Conservation (phyloP, 257 asterid species). For the Ilex asprella region DNA sequence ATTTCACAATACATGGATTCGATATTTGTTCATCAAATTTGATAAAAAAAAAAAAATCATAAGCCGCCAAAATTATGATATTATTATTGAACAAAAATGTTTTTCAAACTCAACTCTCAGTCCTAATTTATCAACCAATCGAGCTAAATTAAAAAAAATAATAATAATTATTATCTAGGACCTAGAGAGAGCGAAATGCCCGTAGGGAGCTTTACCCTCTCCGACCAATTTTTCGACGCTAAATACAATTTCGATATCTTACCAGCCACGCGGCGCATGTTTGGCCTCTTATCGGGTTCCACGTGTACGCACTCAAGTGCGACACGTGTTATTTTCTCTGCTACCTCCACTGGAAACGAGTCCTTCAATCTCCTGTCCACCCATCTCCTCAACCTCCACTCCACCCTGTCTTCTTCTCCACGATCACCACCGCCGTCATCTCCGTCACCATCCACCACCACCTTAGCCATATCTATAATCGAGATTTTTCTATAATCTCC, state of each 20-base stretch:
- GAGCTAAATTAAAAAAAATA: neutral
- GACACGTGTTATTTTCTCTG: constrained; percentile 54
- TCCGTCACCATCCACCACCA: neutral
- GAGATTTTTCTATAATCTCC: constrained; percentile 60
- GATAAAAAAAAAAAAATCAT: no score
- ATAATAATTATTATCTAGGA: constrained; percentile 36
- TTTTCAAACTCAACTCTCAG: no score
- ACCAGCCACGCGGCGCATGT: constrained; percentile 72
- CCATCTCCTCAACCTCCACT: constrained; percentile 70
- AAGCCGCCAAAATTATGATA: no score
- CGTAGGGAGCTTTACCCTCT: constrained; percentile 41
- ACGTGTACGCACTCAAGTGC: constrained; percentile 77
- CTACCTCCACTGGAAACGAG: constrained; percentile 95
- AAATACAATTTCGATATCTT: constrained; percentile 72
- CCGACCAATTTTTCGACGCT: constrained; percentile 59
- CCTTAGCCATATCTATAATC: constrained; percentile 58
- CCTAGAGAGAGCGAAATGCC: constrained; percentile 70
- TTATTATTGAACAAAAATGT: no score
- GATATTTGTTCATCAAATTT: no score
- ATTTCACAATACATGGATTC: no score
- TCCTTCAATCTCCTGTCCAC: constrained; percentile 77
- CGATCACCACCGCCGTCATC: constrained; percentile 18
- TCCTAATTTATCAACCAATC: neutral
- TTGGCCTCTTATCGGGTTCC: constrained; percentile 77
- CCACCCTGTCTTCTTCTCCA: constrained; percentile 41